A percentile compares a stretch with the other conserved stretches of the same genome.
phyloP scores from a whole-genome alignment of 2,329 filamentous ascomycete species.

The Alternaria dauci region DNA sequence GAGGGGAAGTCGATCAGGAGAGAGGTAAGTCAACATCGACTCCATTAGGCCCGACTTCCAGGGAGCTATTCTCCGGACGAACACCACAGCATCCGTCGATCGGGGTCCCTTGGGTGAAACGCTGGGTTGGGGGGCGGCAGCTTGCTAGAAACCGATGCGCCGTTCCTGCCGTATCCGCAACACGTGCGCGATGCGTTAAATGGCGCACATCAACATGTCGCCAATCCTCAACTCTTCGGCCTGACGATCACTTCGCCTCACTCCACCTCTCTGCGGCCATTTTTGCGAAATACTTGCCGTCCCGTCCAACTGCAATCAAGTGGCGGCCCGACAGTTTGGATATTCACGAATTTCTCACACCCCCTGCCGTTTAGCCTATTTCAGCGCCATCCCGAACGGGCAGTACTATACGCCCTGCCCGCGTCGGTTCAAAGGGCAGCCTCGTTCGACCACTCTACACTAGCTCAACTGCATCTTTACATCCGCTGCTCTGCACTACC shows the following conservation, averaged over 20 bases:
- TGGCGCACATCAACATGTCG: conserved; percentile 7
- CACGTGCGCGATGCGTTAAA: conserved; percentile 7
- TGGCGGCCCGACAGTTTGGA: background rate
- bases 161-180: conserved; percentile 17
- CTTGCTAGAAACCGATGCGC: conserved; percentile 11
- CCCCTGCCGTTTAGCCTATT: conserved; percentile 11
- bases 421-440: conserved; percentile 4
- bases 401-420: background rate
- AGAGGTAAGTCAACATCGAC: conserved; percentile 2
- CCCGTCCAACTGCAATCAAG: conserved; percentile 1
- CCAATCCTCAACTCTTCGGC: background rate
- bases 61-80: conserved; percentile 2
- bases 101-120: background rate
- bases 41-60: conserved; percentile 1
- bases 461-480: conserved; percentile 1
- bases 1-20: conserved; percentile 18
- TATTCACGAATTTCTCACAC: conserved; percentile 3
- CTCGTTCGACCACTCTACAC: background rate
- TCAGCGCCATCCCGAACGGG: background rate
- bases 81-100: conserved; percentile 5
- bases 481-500: conserved; percentile 2
- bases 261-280: background rate
- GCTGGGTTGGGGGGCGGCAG: conserved; percentile 4
- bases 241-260: conserved; percentile 4
- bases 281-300: conserved; percentile 3